Base-by-base conservation (phyloP, 148 eudicot genomes). In the Chenopodium album region DNA sequence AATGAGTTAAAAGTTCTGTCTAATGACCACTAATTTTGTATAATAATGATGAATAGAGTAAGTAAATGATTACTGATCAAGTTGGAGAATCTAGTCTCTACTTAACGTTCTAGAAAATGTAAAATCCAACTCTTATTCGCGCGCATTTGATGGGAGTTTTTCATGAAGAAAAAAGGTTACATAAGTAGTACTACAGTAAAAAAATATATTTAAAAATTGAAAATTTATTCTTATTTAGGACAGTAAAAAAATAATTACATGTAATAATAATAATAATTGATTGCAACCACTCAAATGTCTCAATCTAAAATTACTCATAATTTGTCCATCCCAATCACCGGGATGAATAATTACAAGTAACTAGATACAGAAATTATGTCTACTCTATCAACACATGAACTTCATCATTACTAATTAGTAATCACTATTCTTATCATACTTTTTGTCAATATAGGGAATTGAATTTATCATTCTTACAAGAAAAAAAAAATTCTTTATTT, bases 271-370 rank as follows among this genome's bases (percentile, higher is more conserved):
- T 82, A 72, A 83, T 83, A 54, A 66, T 76, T 77, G 76, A 77
- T 52, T 44, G 28, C 75, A 78, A 73, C 82, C 64, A 83, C 85
- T 83, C 74, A 26, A 63, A 54, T 83, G 77, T 52, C 29, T 82
- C 70, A 73, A 56, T 70, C 62, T 60, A 63, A 52, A 66, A 31
- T 64, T 41, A 83, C 85, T 83, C 85, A 56, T 56, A 78, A 78
- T 29, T 63, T 64, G 29, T 73, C 75, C 50, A 73, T 79, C 85
- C 67, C 59, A 64, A 64, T 83, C 78, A 83, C 81, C 26, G 46
- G 82, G 28, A 56, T 9, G 79, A 72, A 62, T 82, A 5, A 82
- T 82, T 73, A 66, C 75, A 73, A 23, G 50, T 56, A 72, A 67
- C 78, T 60, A 73, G 41, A 74, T 66, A 78, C 78, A 78, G 22